Evolutionary conservation across 164 flowering plant species (phyloP).

Genomic region (Umbilicus rupestris): DNA sequence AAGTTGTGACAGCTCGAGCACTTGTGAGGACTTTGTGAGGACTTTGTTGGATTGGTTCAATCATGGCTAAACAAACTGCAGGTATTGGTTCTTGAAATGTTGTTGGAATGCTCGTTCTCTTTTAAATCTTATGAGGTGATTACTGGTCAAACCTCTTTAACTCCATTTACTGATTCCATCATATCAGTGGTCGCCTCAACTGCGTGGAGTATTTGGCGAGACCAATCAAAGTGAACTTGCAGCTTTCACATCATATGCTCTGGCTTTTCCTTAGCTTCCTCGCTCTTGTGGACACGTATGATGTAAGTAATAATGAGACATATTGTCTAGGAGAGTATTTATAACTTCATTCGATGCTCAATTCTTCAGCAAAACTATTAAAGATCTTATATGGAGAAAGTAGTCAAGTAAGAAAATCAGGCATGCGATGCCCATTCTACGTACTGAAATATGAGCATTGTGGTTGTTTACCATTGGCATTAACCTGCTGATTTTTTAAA

Average conservation of each 20-base stretch:
- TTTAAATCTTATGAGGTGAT: neutral
- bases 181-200: conserved; percentile 51
- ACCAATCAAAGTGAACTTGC: conserved; percentile 97
- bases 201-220: conserved; percentile 69
- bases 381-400: no score
- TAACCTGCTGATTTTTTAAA: no score
- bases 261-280: conserved; percentile 87
- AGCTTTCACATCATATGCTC: conserved; percentile 94
- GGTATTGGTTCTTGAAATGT: conserved; percentile 28
- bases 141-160: neutral
- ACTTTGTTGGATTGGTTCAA: conserved; percentile 81
- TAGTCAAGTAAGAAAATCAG: neutral
- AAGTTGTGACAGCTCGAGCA: conserved; percentile 52
- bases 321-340: neutral
- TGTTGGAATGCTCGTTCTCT: neutral
- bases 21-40: conserved; percentile 89
- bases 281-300: conserved; percentile 98
- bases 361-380: no score
- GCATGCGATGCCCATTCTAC: neutral
- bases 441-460: neutral
- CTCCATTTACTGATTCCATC: neutral
- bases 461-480: no score
- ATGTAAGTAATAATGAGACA: conserved; percentile 49
- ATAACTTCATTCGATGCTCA: no score
- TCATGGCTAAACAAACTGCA: conserved; percentile 78